Percentiles rank a stretch among this genome's conserved stretches.
Evolutionary conservation across 2,329 filamentous ascomycete genomes (phyloP).

Genomic region (Diaporthe capsici): DNA sequence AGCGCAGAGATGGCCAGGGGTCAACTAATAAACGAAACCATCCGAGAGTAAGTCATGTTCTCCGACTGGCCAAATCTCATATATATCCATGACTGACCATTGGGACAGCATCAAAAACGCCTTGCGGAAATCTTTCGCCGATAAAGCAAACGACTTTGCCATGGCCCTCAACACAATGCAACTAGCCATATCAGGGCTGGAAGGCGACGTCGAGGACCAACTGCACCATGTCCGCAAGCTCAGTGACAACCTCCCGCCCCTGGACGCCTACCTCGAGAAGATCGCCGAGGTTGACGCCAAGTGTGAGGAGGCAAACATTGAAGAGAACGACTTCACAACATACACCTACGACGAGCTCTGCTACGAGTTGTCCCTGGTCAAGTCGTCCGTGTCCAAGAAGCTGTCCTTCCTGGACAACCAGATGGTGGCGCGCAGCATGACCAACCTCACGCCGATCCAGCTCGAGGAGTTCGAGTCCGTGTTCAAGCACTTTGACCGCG

Average conservation of each 20-base stretch:
- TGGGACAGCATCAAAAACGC: conserved; percentile 87
- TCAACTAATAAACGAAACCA: conserved; percentile 97
- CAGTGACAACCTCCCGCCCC: conserved; percentile 85
- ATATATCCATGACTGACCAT: conserved; percentile 33
- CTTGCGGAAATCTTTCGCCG: conserved; percentile 91
- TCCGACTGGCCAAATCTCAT: not conserved
- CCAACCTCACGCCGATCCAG: conserved; percentile 97
- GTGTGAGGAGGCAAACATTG: conserved; percentile 96
- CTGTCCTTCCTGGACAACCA: conserved; percentile 97
- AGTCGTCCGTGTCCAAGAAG: conserved; percentile 94
- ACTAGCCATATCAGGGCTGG: conserved; percentile 93
- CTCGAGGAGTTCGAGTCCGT: conserved; percentile 98
- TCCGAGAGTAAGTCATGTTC: conserved; percentile 79
- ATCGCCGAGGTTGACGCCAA: conserved; percentile 89
- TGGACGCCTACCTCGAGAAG: conserved; percentile 91
- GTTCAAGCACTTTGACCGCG: conserved; percentile 97
- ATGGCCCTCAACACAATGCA: conserved; percentile 95
- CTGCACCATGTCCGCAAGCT: conserved; percentile 88
- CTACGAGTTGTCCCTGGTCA: conserved; percentile 93
- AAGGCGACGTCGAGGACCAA: conserved; percentile 97
- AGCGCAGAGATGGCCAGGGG: conserved; percentile 89
- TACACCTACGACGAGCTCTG: conserved; percentile 97
- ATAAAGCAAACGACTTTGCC: conserved; percentile 98
- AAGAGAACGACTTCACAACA: conserved; percentile 99
- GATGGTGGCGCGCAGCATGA: conserved; percentile 98